Percentiles rank a stretch among this genome's conserved stretches.
These are phyloP conservation scores for Rhododendron williamsianum DNA, from an alignment of 148 eudicot genomes.

Conservation along the genomic window DNA sequence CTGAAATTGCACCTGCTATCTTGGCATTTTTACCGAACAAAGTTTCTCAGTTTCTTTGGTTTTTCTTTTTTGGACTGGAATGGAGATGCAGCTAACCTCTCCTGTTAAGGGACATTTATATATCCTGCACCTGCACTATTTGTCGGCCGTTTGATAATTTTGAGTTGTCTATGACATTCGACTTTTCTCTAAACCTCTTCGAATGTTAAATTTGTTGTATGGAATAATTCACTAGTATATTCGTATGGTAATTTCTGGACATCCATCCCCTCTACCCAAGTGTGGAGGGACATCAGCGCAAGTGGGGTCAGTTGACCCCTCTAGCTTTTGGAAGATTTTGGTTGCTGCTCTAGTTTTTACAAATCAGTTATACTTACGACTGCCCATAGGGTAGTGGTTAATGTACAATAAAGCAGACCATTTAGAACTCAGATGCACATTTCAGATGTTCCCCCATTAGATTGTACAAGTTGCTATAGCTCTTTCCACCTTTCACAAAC, in stretches of 20 bases:
- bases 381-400: background rate
- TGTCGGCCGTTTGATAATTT: background rate
- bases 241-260: background rate
- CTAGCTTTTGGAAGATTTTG: background rate
- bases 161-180: background rate
- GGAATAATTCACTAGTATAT: background rate
- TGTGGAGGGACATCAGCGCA: background rate
- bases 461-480: background rate
- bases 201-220: background rate
- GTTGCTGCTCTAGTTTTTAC: background rate
- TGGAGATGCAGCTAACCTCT: background rate
- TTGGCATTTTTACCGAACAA: background rate
- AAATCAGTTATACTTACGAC: background rate
- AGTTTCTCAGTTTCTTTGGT: background rate
- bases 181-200: background rate
- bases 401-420: background rate
- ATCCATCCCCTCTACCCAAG: background rate
- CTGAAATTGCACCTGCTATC: slow-evolving; percentile 8
- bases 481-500: background rate
- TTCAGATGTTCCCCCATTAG: background rate
- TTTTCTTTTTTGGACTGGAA: background rate
- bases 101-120: background rate
- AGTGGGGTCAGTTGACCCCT: background rate
- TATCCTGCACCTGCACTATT: slow-evolving; percentile 2
- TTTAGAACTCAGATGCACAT: background rate